phyloP scores from a whole-genome alignment of 2,329 filamentous ascomycete genomes.

The Ilyonectria robusta region DNA sequence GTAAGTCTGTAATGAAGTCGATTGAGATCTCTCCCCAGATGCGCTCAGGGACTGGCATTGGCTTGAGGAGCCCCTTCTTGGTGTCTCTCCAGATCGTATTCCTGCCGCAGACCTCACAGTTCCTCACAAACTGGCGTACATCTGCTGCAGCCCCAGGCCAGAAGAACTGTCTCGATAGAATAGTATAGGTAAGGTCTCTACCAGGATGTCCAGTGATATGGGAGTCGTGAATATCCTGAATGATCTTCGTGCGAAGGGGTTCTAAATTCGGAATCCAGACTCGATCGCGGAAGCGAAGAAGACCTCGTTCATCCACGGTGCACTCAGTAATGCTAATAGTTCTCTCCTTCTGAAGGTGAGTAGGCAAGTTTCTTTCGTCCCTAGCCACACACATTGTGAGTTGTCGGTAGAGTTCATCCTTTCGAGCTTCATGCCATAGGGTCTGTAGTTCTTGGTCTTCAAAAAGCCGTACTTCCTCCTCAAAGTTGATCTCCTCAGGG shows the following conservation, averaged over 20 bases:
- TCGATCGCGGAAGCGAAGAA: not conserved
- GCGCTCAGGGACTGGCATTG: not conserved
- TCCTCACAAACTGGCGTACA: not conserved
- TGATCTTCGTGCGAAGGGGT: not conserved
- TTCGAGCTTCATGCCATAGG: not conserved
- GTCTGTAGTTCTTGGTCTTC: not conserved
- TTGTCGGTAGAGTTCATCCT: not conserved
- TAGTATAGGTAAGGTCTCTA: not conserved
- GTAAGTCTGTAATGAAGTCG: slow-evolving; percentile 9
- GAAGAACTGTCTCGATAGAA: not conserved
- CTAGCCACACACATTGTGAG: not conserved
- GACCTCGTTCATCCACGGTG: not conserved
- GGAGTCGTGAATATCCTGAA: not conserved
- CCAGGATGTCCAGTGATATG: not conserved
- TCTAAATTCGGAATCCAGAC: not conserved
- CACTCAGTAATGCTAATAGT: not conserved
- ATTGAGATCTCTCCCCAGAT: not conserved
- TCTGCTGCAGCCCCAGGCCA: not conserved
- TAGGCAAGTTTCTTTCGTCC: not conserved
- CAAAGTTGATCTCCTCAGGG: too few species aligned
- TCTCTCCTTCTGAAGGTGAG: not conserved
- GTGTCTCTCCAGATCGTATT: slow-evolving; percentile 1
- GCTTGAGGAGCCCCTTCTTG: slow-evolving; percentile 8
- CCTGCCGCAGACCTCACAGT: not conserved
- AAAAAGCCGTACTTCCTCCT: too few species aligned